These are phyloP conservation scores for Purshia tridentata DNA, from an alignment of 306 rosid genomes.

Conservation along the genomic window DNA sequence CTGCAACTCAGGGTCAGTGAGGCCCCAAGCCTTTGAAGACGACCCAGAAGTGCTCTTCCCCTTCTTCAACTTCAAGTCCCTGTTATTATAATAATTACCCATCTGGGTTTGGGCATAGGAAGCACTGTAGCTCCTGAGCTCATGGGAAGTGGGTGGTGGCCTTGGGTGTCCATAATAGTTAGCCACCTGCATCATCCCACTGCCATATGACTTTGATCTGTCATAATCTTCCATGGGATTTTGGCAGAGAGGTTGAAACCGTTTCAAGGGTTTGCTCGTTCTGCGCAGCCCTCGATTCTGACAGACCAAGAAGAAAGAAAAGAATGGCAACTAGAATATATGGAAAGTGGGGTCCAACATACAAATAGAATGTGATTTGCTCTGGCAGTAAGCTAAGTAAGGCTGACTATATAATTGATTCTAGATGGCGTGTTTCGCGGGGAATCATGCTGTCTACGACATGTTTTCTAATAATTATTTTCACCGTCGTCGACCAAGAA, in stretches of 20 bases:
- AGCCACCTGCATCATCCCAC: conserved; percentile 61
- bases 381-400: conserved; percentile 24
- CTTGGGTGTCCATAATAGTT: conserved; percentile 58
- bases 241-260: conserved; percentile 1
- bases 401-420: conserved; percentile 26
- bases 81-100: conserved; percentile 27
- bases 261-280: not conserved
- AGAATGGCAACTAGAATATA: too few relatives aligned
- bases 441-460: conserved; percentile 40
- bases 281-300: not conserved
- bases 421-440: conserved; percentile 49
- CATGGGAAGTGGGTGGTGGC: conserved; percentile 36
- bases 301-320: conserved; percentile 8
- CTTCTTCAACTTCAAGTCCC: conserved; percentile 59
- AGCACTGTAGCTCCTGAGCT: conserved; percentile 52
- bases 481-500: conserved; percentile 28
- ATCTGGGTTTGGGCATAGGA: conserved; percentile 54
- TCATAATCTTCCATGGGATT: conserved; percentile 59
- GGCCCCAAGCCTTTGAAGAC: conserved; percentile 49
- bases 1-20: conserved; percentile 80
- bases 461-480: not conserved
- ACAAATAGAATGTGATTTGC: conserved; percentile 7
- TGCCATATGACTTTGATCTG: conserved; percentile 57
- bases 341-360: conserved; percentile 43
- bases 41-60: conserved; percentile 56